phyloP scores from a whole-genome alignment of 2,329 filamentous ascomycete genomes.

The Diplodia intermedia region DNA sequence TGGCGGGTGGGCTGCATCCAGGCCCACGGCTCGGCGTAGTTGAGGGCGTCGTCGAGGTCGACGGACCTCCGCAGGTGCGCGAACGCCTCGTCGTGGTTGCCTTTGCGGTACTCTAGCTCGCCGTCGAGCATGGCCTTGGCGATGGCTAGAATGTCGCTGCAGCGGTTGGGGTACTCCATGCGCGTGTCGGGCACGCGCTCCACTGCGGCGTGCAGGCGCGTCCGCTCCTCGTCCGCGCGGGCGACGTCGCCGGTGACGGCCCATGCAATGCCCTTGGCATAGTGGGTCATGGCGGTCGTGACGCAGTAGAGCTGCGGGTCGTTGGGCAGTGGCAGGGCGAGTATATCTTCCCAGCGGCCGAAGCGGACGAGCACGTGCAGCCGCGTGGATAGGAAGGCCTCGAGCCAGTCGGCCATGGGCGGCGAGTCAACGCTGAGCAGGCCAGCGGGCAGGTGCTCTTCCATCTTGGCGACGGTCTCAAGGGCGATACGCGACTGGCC shows the following conservation, averaged over 20 bases:
- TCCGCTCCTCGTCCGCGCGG: constrained; percentile 61
- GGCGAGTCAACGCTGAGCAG: constrained; percentile 69
- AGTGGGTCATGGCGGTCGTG: constrained; percentile 72
- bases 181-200: constrained; percentile 64
- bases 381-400: constrained; percentile 71
- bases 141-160: constrained; percentile 67
- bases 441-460: constrained; percentile 67
- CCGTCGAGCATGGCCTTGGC: constrained; percentile 71
- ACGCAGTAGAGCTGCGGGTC: constrained; percentile 70
- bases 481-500: constrained; percentile 69
- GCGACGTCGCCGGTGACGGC: constrained; percentile 64
- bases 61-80: constrained; percentile 64
- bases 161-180: constrained; percentile 73
- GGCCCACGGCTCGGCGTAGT: constrained; percentile 77
- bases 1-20: constrained; percentile 80
- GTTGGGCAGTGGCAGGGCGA: constrained; percentile 61
- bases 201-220: constrained; percentile 60
- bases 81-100: constrained; percentile 66
- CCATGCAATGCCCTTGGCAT: constrained; percentile 71
- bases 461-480: constrained; percentile 65
- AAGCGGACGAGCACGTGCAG: constrained; percentile 76
- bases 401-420: constrained; percentile 81
- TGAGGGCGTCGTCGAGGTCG: constrained; percentile 66
- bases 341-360: constrained; percentile 72
- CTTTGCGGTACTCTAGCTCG: constrained; percentile 73